These are phyloP conservation scores for Penicillium capsulatum DNA, from an alignment of 2,329 filamentous ascomycete species.

Conservation along the genomic window DNA sequence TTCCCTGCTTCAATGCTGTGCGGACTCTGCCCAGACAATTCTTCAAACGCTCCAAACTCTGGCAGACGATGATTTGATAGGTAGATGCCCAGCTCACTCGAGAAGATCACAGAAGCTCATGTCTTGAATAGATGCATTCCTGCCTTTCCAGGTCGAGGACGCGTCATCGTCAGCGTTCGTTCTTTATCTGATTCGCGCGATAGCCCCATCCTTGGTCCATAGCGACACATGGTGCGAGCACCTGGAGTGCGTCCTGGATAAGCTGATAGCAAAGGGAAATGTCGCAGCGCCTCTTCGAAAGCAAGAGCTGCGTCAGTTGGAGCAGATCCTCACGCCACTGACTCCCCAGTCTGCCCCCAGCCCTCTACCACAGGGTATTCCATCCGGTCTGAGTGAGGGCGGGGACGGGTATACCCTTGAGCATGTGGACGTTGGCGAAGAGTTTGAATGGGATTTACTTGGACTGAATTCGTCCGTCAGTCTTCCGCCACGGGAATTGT, in stretches of 20 bases:
- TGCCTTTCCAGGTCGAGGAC: constrained; percentile 43
- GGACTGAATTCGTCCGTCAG: constrained; percentile 23
- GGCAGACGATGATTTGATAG: constrained; percentile 23
- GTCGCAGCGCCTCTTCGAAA: constrained; percentile 38
- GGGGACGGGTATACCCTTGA: constrained; percentile 15
- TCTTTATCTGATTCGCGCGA: constrained; percentile 32
- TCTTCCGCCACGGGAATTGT: constrained; percentile 21
- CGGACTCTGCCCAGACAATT: constrained; percentile 24
- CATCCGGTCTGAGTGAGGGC: no score
- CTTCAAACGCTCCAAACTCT: constrained; percentile 24
- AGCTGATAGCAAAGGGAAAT: constrained; percentile 38
- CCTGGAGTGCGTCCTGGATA: constrained; percentile 36
- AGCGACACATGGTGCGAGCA: constrained; percentile 38
- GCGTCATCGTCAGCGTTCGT: constrained; percentile 43
- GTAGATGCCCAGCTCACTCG: no score
- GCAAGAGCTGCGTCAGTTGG: constrained; percentile 38
- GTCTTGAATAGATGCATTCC: constrained; percentile 31
- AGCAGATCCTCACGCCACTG: constrained; percentile 35
- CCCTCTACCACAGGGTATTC: no score
- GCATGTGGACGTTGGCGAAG: constrained; percentile 17
- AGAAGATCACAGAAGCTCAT: background rate
- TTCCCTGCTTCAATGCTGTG: constrained; percentile 25
- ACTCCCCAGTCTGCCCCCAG: constrained; percentile 24
- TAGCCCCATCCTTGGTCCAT: constrained; percentile 34
- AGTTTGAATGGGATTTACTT: constrained; percentile 26